phyloP scores from a whole-genome alignment of 495 filamentous ascomycete genomes.

The Annulohypoxylon moriforme region DNA sequence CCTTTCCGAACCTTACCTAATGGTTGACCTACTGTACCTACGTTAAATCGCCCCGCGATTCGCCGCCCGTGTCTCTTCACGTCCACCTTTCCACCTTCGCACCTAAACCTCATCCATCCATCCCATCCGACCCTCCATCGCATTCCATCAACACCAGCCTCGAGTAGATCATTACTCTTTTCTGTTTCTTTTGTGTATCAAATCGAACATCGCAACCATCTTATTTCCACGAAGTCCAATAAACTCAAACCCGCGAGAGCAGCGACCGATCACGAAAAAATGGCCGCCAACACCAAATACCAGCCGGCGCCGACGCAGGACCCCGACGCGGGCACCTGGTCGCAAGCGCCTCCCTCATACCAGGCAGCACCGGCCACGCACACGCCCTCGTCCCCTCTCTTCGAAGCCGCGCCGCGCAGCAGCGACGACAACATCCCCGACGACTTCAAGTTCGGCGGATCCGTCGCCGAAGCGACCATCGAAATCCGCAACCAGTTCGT shows the following conservation, averaged over 20 bases:
- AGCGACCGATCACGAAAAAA: constrained; percentile 49
- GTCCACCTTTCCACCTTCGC: background rate
- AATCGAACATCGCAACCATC: background rate
- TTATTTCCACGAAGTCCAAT: background rate
- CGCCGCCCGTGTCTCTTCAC: constrained; percentile 3
- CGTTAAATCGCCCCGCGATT: constrained; percentile 40
- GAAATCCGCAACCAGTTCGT: constrained; percentile 98
- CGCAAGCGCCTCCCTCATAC: constrained; percentile 88
- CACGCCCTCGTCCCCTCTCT: constrained; percentile 35
- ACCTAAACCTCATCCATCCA: background rate
- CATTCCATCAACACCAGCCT: constrained; percentile 22
- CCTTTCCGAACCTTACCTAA: background rate
- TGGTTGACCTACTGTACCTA: constrained; percentile 1
- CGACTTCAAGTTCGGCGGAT: constrained; percentile 98
- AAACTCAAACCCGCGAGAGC: too few species aligned
- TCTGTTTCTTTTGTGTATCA: constrained; percentile 21
- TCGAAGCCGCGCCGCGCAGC: constrained; percentile 68
- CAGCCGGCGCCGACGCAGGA: constrained; percentile 77
- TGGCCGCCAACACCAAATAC: constrained; percentile 78
- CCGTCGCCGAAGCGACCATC: constrained; percentile 89
- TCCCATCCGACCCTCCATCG: constrained; percentile 17
- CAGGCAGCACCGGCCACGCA: constrained; percentile 60
- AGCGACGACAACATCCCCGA: constrained; percentile 92
- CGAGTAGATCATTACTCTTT: constrained; percentile 38
- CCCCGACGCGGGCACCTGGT: constrained; percentile 73